Conservation (phyloP, 2,329 filamentous ascomycete species). For the Aspergillus fijiensis region DNA sequence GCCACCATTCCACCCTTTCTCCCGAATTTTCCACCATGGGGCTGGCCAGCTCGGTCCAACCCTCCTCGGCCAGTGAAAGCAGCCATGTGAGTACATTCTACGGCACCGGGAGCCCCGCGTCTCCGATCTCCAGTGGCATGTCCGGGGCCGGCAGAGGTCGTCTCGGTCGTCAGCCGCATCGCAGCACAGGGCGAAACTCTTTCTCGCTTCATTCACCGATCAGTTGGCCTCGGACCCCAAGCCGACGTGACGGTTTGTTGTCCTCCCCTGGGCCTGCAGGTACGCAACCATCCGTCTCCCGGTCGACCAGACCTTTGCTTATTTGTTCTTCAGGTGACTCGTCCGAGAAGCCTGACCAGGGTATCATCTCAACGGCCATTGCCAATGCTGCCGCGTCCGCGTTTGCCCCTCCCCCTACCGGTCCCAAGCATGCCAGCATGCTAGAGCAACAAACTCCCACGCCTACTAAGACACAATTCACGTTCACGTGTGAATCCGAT, state of each 20-base stretch:
- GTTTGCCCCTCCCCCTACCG: slow-evolving; percentile 58
- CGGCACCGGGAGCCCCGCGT: slow-evolving; percentile 54
- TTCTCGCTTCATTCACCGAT: slow-evolving; percentile 60
- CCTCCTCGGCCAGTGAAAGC: slow-evolving; percentile 48
- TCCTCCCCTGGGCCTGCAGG: slow-evolving; percentile 43
- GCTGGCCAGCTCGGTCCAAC: slow-evolving; percentile 50
- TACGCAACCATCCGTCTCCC: slow-evolving; percentile 19
- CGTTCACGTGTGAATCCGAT: slow-evolving; percentile 91
- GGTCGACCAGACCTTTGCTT: slow-evolving; percentile 1
- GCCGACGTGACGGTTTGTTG: slow-evolving; percentile 48
- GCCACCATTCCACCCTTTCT: slow-evolving; percentile 59
- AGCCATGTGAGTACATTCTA: slow-evolving; percentile 54
- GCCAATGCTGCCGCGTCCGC: slow-evolving; percentile 79
- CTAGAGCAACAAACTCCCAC: slow-evolving; percentile 68
- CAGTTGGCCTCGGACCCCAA: slow-evolving; percentile 54
- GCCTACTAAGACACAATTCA: slow-evolving; percentile 83
- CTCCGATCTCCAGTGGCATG: slow-evolving; percentile 65
- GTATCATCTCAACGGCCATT: slow-evolving; percentile 90
- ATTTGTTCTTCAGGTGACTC: slow-evolving; percentile 32
- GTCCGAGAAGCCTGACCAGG: slow-evolving; percentile 55
- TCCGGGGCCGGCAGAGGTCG: slow-evolving; percentile 83
- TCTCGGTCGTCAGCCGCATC: slow-evolving; percentile 62
- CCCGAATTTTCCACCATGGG: slow-evolving; percentile 66
- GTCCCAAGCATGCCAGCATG: slow-evolving; percentile 76
- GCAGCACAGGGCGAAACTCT: slow-evolving; percentile 61